Evolutionary conservation across 2,329 filamentous ascomycete species (phyloP), one percentile per base, ranked within the genome.

Genomic region (Cladosporium halotolerans): DNA sequence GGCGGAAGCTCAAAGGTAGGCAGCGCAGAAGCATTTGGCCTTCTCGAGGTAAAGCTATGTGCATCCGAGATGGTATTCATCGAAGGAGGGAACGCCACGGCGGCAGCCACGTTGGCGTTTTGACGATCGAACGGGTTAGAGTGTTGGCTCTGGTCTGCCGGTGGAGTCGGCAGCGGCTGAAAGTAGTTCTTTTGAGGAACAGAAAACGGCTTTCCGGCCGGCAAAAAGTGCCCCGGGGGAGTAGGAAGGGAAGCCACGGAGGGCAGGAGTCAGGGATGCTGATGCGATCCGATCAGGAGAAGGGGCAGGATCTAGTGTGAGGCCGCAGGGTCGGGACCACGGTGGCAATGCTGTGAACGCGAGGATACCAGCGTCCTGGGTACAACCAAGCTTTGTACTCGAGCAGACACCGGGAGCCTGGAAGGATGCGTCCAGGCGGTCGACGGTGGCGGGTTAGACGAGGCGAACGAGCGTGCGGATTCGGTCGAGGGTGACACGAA

Each of bases 1-100:
- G 84, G 82, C 59, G 82, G 81, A 47, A 89, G 79, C 65, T 86
- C 82, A 66, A 88, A 88, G 60, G 73, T 79, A 54, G 85, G 85
- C 57, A 90, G 78, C 62, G 80, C 79, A 54, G 80, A 81, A 57
- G 85, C 82, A 65, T 85, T 85, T 65, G 83, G 81, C 70, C 86
- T 81, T 64, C 86, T 81, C 69, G 84, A 79, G 61, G 84, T 81
- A 68, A 90, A 83, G 73, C 85, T 86, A 66, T 79, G 76, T 62
- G 80, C 77, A 69, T 84, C 80, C 66, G 81, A 71, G 66, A 77
- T 76, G 68, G 79, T 74, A 72, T 81, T 78, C 81, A 84, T 85
- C 68, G 78, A 79, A 67, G 77, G 73, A 67, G 78, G 76, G 64
- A 77, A 79, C 63, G 79, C 75, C 66, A 81, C 78, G 63, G 80